Conservation (phyloP, 768 basidiomycete species). For the Suillus variegatus region DNA sequence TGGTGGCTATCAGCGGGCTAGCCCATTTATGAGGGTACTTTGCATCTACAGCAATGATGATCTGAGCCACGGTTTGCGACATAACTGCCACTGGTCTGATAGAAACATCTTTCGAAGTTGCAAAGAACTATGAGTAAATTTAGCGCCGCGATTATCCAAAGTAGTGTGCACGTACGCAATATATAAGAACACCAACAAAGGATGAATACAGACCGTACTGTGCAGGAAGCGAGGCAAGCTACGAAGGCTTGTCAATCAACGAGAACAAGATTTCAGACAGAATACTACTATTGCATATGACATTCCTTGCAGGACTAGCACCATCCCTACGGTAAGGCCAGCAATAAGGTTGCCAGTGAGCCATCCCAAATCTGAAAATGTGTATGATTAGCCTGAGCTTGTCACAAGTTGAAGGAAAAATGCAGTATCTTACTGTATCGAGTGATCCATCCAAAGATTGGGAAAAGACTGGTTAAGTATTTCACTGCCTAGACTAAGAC, state of each 20-base stretch:
- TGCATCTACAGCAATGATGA: conserved; percentile 41
- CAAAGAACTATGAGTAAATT: no score
- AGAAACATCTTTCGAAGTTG: no score
- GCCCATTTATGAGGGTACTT: conserved; percentile 58
- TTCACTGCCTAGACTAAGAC: conserved; percentile 44
- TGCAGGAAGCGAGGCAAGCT: conserved; percentile 83
- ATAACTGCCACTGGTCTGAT: no score
- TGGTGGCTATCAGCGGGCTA: conserved; percentile 77
- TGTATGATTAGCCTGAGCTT: background rate
- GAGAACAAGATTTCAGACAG: background rate
- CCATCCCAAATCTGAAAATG: conserved; percentile 40
- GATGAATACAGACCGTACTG: conserved; percentile 95
- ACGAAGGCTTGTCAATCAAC: background rate
- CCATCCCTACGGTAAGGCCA: no score
- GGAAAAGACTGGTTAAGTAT: conserved; percentile 77
- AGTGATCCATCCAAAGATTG: conserved; percentile 81
- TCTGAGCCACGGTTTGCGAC: no score
- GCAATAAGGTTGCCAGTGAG: no score
- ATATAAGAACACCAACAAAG: conserved; percentile 83
- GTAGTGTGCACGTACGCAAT: conserved; percentile 37
- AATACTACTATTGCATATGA: conserved; percentile 36
- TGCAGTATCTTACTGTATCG: conserved; percentile 69
- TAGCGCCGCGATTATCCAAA: no score
- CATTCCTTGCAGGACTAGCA: no score
- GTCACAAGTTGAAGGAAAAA: background rate